Evolutionary conservation across 2,329 filamentous ascomycete species (phyloP).

Genomic region (Hymenoscyphus linearis): DNA sequence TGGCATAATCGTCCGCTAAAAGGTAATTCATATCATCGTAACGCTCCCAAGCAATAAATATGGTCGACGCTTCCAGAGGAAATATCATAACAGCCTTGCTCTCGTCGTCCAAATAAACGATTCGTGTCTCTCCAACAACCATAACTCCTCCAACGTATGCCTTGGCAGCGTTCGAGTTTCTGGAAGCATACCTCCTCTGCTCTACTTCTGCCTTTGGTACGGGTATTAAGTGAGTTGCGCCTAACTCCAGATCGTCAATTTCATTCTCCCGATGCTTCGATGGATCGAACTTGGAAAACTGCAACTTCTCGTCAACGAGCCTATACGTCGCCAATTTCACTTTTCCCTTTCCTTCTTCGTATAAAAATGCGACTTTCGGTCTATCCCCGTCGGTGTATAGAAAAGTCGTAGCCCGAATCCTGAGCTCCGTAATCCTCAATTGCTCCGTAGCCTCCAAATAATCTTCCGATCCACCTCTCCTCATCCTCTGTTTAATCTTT

Average conservation of each 20-base stretch:
- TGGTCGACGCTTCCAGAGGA: constrained; percentile 65
- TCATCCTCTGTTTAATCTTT: constrained; percentile 47
- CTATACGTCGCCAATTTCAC: constrained; percentile 54
- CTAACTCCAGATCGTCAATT: constrained; percentile 48
- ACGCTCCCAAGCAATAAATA: constrained; percentile 88
- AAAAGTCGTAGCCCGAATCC: constrained; percentile 61
- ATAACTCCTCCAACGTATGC: constrained; percentile 65
- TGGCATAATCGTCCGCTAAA: constrained; percentile 88
- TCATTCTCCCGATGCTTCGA: constrained; percentile 50
- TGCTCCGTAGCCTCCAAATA: constrained; percentile 57
- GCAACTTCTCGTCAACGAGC: constrained; percentile 52
- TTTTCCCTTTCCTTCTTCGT: constrained; percentile 57
- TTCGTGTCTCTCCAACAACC: constrained; percentile 71
- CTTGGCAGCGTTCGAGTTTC: constrained; percentile 43
- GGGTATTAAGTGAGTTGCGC: constrained; percentile 57
- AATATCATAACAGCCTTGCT: constrained; percentile 62
- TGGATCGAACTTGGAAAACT: constrained; percentile 50
- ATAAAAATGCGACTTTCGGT: constrained; percentile 59
- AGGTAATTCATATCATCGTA: constrained; percentile 78
- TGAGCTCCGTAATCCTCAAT: constrained; percentile 60
- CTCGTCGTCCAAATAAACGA: constrained; percentile 80
- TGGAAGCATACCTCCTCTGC: constrained; percentile 55
- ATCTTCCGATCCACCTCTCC: constrained; percentile 44
- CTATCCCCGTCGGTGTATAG: constrained; percentile 49
- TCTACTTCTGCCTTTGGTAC: constrained; percentile 51